Conservation (phyloP, 257 asterid genomes). For the Coffea eugenioides region DNA sequence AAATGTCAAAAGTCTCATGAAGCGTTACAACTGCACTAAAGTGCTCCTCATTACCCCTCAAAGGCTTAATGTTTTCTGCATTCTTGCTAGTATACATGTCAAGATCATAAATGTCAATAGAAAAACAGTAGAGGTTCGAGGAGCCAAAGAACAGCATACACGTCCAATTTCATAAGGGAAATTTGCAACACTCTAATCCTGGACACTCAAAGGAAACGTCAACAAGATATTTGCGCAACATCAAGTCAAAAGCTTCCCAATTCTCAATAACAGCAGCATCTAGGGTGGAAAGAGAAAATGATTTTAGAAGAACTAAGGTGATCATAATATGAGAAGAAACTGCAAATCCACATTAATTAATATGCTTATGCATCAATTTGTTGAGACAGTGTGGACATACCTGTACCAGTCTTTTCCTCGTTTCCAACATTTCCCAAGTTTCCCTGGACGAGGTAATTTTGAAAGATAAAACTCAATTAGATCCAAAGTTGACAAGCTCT, state of each 20-base stretch:
- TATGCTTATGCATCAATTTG: background rate
- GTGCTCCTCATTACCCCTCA: background rate
- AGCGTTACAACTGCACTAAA: background rate
- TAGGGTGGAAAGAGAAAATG: background rate
- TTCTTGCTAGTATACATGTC: background rate
- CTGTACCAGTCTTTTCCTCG: constrained; percentile 99
- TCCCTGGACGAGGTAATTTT: constrained; percentile 67
- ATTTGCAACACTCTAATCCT: background rate
- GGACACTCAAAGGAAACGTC: background rate
- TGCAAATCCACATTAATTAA: background rate
- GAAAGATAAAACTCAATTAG: constrained; percentile 86
- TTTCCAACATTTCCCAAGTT: constrained; percentile 73
- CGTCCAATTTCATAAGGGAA: background rate
- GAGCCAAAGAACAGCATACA: background rate
- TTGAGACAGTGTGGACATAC: constrained; percentile 39
- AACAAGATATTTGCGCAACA: background rate
- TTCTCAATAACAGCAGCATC: background rate
- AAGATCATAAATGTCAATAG: background rate
- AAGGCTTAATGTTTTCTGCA: background rate
- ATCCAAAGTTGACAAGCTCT: constrained; percentile 82
- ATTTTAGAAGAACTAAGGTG: too few relatives aligned
- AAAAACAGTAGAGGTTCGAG: background rate
- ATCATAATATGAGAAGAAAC: background rate
- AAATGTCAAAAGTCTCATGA: background rate
- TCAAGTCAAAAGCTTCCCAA: background rate